These are phyloP conservation scores for Chaetomiaceae sp. DNA, from an alignment of 2,329 filamentous ascomycete genomes.

Conservation along the genomic window DNA sequence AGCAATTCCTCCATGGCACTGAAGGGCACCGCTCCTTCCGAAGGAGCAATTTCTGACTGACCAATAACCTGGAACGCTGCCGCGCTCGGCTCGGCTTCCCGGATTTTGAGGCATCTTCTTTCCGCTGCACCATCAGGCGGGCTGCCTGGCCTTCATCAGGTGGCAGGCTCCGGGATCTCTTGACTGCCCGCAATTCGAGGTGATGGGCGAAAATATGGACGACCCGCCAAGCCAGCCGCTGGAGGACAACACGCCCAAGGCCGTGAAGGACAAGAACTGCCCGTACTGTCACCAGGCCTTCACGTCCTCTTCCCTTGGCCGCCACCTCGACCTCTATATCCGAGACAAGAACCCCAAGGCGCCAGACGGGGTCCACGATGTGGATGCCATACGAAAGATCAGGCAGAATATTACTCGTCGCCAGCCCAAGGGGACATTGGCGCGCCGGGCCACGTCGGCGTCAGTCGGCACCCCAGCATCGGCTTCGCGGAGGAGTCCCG, in stretches of 20 bases:
- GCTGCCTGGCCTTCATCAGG: too few relatives aligned
- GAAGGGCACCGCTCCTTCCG: background rate
- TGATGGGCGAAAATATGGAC: constrained; percentile 25
- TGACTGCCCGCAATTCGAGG: too few relatives aligned
- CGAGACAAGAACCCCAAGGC: constrained; percentile 88
- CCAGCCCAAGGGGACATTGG: constrained; percentile 65
- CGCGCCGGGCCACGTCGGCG: constrained; percentile 58
- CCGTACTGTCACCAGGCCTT: constrained; percentile 86
- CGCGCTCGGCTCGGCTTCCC: background rate
- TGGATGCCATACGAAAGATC: constrained; percentile 80
- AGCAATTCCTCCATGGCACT: background rate
- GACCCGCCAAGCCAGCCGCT: constrained; percentile 30
- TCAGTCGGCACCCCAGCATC: constrained; percentile 48
- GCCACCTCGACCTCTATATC: constrained; percentile 91
- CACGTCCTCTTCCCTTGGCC: constrained; percentile 87
- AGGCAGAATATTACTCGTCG: constrained; percentile 81
- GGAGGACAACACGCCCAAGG: constrained; percentile 40
- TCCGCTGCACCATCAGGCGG: background rate
- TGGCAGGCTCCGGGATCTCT: too few relatives aligned
- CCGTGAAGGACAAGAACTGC: constrained; percentile 80
- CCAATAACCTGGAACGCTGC: background rate
- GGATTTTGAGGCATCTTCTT: background rate
- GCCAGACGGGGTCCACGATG: constrained; percentile 81
- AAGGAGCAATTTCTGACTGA: constrained; percentile 12
- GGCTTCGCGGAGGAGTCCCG: constrained; percentile 36